Evolutionary conservation across 331 rosid genomes (phyloP), one percentile per base, ranked within the genome.

Genomic region (Acacia concinna): DNA sequence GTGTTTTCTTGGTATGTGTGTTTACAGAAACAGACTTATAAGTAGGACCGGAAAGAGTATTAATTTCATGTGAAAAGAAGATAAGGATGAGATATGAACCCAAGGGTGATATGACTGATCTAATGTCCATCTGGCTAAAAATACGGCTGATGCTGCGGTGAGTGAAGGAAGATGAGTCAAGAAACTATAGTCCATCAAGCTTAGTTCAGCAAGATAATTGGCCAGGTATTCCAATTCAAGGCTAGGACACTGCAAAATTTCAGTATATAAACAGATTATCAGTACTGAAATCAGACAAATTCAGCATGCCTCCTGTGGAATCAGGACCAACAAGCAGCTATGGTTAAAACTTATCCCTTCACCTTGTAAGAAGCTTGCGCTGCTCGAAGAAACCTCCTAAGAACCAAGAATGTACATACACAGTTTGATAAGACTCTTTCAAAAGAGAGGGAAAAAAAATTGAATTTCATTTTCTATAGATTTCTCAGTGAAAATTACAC

Each of bases 361-460:
- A 96, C 99, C 97, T 83, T 82, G 83, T 83, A 88, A 30, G 92
- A 88, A 77, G 97, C 93, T 85, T 93, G 99, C 40, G 97, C 99
- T 14, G 93, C 99, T 71, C 87, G 93, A 85, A 96, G 93, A 79
- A 89, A 93, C 81, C 98, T 85, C 97, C 99, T 96, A 85, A 67
- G 80, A 91, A 79, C 74, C 72, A 84, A 43, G 51, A 88, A 84
- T 78, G 70, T 43, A 25, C 21, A 72, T 47, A 23, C 30, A 73
- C 23, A 76, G 56, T 49, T 62, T 70, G 74, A 76, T 79, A 15
- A 86, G 77, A 78, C 73, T 57, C 65, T 56, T 44, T 27, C 51
- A 77, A 71, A 38, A 23, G 37, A 5, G 34, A 1, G n/a, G n/a
- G 25, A 28, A 11, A 6, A 40, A 3, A 40, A 41, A 4, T 31